Conservation (phyloP, 345 rosid species). For the Passiflora organensis region DNA sequence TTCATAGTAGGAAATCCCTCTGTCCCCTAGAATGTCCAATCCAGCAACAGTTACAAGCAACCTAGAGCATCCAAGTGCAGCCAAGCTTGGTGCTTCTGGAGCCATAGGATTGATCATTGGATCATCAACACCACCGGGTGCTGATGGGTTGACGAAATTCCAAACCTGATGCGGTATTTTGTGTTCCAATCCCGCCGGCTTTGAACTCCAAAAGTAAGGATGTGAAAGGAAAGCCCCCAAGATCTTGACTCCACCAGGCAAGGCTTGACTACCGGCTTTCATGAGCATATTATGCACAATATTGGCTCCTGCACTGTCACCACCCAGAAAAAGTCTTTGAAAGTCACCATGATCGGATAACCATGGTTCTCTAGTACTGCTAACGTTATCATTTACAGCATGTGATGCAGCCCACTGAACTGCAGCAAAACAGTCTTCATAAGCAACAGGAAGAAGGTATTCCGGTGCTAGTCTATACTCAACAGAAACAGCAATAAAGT, state of each 20-base stretch:
- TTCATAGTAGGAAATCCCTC: conserved; percentile 21
- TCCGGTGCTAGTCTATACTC: conserved; percentile 49
- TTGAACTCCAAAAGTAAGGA: conserved; percentile 48
- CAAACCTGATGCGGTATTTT: conserved; percentile 5
- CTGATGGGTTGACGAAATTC: conserved; percentile 20
- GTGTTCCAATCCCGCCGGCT: conserved; percentile 36
- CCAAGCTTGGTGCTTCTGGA: conserved; percentile 24
- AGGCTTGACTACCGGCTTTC: conserved; percentile 22
- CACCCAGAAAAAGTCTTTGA: not conserved
- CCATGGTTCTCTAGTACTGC: conserved; percentile 37
- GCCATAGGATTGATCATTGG: conserved; percentile 21
- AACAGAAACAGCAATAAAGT: conserved; percentile 32
- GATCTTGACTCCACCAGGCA: conserved; percentile 25
- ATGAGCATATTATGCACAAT: conserved; percentile 16
- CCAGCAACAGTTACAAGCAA: conserved; percentile 28
- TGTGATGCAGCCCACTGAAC: conserved; percentile 40
- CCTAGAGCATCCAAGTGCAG: conserved; percentile 19
- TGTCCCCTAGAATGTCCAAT: conserved; percentile 20
- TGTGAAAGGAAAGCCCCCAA: conserved; percentile 32
- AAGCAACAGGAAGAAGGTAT: conserved; percentile 29
- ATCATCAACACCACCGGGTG: conserved; percentile 21
- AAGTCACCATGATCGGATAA: conserved; percentile 10
- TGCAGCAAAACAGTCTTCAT: conserved; percentile 43
- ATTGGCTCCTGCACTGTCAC: conserved; percentile 11
- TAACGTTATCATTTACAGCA: not conserved